phyloP scores from a whole-genome alignment of 2,329 filamentous ascomycete genomes.

The Pseudofabraea citricarpa region DNA sequence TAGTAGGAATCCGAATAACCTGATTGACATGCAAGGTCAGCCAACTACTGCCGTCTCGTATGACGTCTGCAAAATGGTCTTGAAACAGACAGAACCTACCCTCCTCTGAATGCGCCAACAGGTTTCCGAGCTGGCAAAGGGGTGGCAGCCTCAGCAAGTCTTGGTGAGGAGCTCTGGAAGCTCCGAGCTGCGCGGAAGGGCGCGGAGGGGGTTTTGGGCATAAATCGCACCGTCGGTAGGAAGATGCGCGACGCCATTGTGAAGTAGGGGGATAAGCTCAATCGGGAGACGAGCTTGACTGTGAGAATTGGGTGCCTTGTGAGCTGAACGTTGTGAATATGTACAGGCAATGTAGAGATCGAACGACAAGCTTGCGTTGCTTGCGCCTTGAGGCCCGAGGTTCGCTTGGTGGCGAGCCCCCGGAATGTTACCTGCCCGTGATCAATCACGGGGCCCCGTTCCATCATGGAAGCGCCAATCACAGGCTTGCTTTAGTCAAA shows the following conservation, averaged over 20 bases:
- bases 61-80: neutral
- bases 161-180: constrained; percentile 33
- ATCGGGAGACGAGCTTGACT: neutral
- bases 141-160: constrained; percentile 29
- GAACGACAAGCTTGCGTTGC: too few relatives aligned
- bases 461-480: too few relatives aligned
- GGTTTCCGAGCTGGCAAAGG: constrained; percentile 55
- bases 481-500: too few relatives aligned
- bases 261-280: too few relatives aligned
- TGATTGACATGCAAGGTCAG: constrained; percentile 31
- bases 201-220: constrained; percentile 20
- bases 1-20: constrained; percentile 86
- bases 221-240: constrained; percentile 31
- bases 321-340: too few relatives aligned
- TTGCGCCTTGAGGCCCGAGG: too few relatives aligned
- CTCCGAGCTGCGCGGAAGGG: constrained; percentile 25
- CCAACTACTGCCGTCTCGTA: neutral
- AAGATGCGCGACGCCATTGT: constrained; percentile 40
- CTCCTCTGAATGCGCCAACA: constrained; percentile 66
- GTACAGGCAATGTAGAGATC: too few relatives aligned
- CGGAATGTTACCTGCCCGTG: too few relatives aligned
- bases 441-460: too few relatives aligned
- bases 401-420: too few relatives aligned
- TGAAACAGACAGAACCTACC: constrained; percentile 44
- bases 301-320: neutral